Evolutionary conservation across 164 flowering plant species (phyloP).

Genomic region (Litsea cubeba): DNA sequence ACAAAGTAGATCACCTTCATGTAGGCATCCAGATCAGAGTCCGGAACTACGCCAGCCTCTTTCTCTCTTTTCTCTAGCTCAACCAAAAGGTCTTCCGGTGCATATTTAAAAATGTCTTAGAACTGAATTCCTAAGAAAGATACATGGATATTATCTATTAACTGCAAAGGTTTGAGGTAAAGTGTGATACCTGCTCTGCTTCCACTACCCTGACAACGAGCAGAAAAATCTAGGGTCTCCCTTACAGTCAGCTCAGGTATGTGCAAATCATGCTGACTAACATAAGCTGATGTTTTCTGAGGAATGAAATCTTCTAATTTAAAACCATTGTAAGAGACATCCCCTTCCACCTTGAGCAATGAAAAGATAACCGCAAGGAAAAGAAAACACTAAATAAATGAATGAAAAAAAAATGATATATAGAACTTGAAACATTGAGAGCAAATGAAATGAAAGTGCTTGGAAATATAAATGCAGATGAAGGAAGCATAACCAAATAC

Average conservation of each 20-base stretch:
- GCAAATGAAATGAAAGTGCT: too few relatives aligned
- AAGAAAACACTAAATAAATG: too few relatives aligned
- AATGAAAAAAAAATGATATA: too few relatives aligned
- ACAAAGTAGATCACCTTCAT: constrained; percentile 48
- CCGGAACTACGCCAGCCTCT: constrained; percentile 56
- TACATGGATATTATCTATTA: neutral
- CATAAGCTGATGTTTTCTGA: constrained; percentile 52
- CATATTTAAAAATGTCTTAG: neutral
- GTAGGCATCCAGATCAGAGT: constrained; percentile 52
- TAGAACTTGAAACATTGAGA: too few relatives aligned
- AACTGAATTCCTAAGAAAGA: neutral
- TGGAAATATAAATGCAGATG: too few relatives aligned
- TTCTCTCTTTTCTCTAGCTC: constrained; percentile 60
- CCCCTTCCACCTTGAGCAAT: constrained; percentile 38
- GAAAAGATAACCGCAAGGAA: too few relatives aligned
- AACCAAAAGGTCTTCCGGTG: constrained; percentile 38
- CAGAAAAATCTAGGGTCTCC: constrained; percentile 63
- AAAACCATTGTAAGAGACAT: constrained; percentile 52
- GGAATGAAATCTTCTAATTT: constrained; percentile 47
- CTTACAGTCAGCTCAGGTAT: constrained; percentile 59
- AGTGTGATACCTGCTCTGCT: constrained; percentile 31
- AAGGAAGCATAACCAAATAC: too few relatives aligned
- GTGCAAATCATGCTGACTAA: constrained; percentile 51
- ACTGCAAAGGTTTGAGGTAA: neutral
- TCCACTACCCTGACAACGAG: constrained; percentile 55